phyloP scores from a whole-genome alignment of 2,329 filamentous ascomycete species.

The Apiospora koreana region DNA sequence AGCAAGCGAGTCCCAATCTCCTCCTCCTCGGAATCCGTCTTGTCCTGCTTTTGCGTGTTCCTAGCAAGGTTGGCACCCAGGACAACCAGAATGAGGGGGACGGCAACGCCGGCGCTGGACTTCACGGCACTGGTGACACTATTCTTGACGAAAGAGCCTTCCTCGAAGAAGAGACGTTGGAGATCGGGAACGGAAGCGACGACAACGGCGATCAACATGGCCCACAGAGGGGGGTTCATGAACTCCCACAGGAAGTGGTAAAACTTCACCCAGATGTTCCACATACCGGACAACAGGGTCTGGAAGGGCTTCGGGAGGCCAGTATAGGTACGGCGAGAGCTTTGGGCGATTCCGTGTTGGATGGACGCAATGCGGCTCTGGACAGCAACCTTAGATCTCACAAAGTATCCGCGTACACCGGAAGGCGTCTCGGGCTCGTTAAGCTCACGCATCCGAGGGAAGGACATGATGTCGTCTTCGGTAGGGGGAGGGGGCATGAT shows the following conservation, averaged over 20 bases:
- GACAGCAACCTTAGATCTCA: slow-evolving; percentile 36
- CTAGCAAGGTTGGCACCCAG: slow-evolving; percentile 91
- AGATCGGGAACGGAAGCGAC: slow-evolving; percentile 85
- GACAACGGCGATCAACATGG: slow-evolving; percentile 88
- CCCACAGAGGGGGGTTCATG: slow-evolving; percentile 98
- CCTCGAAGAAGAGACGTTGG: slow-evolving; percentile 83
- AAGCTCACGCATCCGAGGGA: slow-evolving; percentile 55
- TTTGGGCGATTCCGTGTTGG: slow-evolving; percentile 22
- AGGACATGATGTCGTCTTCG: slow-evolving; percentile 61
- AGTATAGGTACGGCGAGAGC: slow-evolving; percentile 30
- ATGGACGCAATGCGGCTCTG: slow-evolving; percentile 28
- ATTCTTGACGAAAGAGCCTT: slow-evolving; percentile 88
- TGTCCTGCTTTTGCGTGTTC: slow-evolving; percentile 76
- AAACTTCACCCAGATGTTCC: slow-evolving; percentile 45
- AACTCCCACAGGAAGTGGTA: slow-evolving; percentile 79
- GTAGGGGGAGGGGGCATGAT: slow-evolving; percentile 23
- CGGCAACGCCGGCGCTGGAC: slow-evolving; percentile 86
- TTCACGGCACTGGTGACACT: slow-evolving; percentile 86
- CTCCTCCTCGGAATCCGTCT: slow-evolving; percentile 70
- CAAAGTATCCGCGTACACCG: slow-evolving; percentile 43
- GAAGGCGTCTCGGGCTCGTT: slow-evolving; percentile 42
- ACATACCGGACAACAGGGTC: slow-evolving; percentile 30
- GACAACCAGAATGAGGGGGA: slow-evolving; percentile 93
- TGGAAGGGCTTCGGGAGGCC: slow-evolving; percentile 46
- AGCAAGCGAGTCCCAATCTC: slow-evolving; percentile 73